Base-by-base conservation (phyloP, 179 eudicot genomes). In the Drosera spatulata region DNA sequence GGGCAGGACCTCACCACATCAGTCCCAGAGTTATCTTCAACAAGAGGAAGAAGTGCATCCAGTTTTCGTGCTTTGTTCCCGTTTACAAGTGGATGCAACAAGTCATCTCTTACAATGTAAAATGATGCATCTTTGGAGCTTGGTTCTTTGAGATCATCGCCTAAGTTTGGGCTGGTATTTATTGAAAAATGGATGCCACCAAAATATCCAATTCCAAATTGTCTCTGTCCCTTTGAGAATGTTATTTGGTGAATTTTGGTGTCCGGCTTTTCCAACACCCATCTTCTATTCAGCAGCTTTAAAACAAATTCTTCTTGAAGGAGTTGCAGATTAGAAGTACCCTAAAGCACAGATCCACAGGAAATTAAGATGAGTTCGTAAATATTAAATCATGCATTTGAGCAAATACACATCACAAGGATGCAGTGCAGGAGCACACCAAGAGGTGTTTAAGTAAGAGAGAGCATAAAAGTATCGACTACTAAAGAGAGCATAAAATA, bases 31-130 rank as follows among this genome's bases (percentile, higher is more conserved):
- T 71, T 74, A 72, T 86, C 91, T 74, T 89, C 84, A 50, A 93
- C 66, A 1, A 93, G 68, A 48, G 99, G 95, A 71, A 93, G 77
- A 65, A 93, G 66, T 41, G 82, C 97, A 71, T 93, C 99, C 58
- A 93, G 61, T 74, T 93, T 93, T 70, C 99, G 80, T 38, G 95
- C 85, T 79, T 93, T 89, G 57, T 93, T 93, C 59, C 99, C 97
- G 66, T 93, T 89, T 41, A 77, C 88, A 69, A 93, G 73, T 6
- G 97, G 99, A 67, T 93, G 99, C 61, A 93, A 63, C 69, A 89
- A 73, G 70, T 93, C 99, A 83, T 93, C 99, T 75, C 99, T 80
- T 55, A 86, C 88, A 53, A 93, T 68, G 63, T 85, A 93, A 76
- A 93, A 93, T 11, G 83, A 89, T 47, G 79, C 66, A 13, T 68